Evolutionary conservation across 2,329 filamentous ascomycete genomes (phyloP), one percentile per base, ranked within the genome.

Genomic region (Sclerotinia borealis): DNA sequence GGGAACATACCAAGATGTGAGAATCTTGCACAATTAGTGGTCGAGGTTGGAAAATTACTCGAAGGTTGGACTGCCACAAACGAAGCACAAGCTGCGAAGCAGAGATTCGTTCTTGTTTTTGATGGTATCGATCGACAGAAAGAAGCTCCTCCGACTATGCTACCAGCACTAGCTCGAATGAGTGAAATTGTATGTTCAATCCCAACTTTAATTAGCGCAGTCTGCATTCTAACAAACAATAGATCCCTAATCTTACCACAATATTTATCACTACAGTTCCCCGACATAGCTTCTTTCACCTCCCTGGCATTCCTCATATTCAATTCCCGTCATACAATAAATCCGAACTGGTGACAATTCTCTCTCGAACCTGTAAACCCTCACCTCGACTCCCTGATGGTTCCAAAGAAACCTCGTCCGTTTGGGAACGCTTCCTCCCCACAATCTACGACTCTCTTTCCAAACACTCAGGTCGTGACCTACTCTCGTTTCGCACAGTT

Each of bases 371-470:
- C 74, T 62, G 60, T 51, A 10, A 59, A n/a, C 72, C 81, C 79
- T 17, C 77, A 76, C 4, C 80, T 78, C 56, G 80, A 81, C 68
- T 83, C 78, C 72, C 72, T 4, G 56, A 52, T 3, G 69, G 68
- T 2, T 34, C 81, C 11, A 79, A 83, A 67, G 78, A 81, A 41
- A 88, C 88, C 11, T 74, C 77, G 29, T 89, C 89, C 76, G 83
- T 93, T 19, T 95, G 90, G 89, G 79, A 85, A 17, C 87, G 92
- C 50, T 98, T 96, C 78, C 85, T 88, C 66, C 85, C 85, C 55
- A 91, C 91, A 5, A 86, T 96, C 17, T 95, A 96, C 81, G 95
- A 99, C 73, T 87, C 93, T 1, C 81, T 98, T 15, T 86, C 89
- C 55, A 91, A 89, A 67, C 86, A 91, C 52, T 92, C 92, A 3